These are phyloP conservation scores for Lodderomyces beijingensis DNA, from an alignment of 1,139 yeast genomes.

Conservation along the genomic window DNA sequence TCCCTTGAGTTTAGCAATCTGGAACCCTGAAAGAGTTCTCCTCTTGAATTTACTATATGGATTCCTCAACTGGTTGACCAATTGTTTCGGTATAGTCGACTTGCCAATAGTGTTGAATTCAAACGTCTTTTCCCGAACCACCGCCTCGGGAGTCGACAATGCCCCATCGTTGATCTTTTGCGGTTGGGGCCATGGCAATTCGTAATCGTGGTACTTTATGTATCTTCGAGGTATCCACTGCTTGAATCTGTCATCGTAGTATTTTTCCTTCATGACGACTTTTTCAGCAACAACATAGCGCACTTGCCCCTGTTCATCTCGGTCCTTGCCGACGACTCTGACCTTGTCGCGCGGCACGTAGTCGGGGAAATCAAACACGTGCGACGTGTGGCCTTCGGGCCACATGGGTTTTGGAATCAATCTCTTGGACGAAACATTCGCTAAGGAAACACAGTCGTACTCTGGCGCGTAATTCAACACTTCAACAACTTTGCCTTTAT, in stretches of 20 bases:
- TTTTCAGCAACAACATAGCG: conserved; percentile 71
- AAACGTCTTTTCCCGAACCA: conserved; percentile 69
- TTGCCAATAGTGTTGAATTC: conserved; percentile 65
- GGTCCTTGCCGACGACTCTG: conserved; percentile 74
- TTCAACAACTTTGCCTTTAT: conserved; percentile 68
- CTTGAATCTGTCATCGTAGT: conserved; percentile 73
- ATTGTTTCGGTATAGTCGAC: conserved; percentile 66
- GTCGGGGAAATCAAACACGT: conserved; percentile 62
- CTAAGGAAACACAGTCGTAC: conserved; percentile 30
- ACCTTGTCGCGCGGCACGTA: conserved; percentile 43
- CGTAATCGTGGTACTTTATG: conserved; percentile 63
- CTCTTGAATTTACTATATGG: conserved; percentile 59
- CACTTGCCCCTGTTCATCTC: conserved; percentile 50
- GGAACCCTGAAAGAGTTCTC: conserved; percentile 53
- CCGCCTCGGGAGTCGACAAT: conserved; percentile 53
- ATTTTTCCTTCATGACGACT: conserved; percentile 57
- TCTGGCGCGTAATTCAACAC: conserved; percentile 29
- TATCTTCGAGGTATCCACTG: conserved; percentile 73
- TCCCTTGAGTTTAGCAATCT: conserved; percentile 57
- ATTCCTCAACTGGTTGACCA: conserved; percentile 69
- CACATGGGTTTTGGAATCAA: conserved; percentile 63
- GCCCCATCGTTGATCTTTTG: conserved; percentile 54
- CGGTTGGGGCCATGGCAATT: conserved; percentile 91
- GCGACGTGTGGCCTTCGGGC: conserved; percentile 70
- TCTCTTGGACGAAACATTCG: conserved; percentile 33